Conservation (phyloP, 345 rosid species). For the Salix udensis region DNA sequence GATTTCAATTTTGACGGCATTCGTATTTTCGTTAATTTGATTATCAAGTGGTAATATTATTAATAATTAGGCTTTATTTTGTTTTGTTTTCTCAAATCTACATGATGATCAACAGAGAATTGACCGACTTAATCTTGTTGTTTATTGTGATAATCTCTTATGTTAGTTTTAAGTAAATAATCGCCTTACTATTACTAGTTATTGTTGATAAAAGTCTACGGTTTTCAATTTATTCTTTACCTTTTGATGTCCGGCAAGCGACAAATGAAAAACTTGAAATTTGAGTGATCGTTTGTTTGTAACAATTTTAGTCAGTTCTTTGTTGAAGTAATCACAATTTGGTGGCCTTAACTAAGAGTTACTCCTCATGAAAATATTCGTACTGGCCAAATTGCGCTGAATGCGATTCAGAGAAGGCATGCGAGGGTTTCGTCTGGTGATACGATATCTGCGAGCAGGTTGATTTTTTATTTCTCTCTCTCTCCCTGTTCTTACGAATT, state of each 20-base stretch:
- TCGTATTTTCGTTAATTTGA: too few species aligned
- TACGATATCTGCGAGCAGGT: conserved; percentile 64
- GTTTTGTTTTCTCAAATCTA: too few species aligned
- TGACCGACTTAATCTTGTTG: too few species aligned
- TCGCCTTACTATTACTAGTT: too few species aligned
- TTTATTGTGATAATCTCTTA: too few species aligned
- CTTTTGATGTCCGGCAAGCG: not conserved
- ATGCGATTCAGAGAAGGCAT: conserved; percentile 82
- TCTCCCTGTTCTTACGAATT: not conserved
- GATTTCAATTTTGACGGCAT: too few species aligned
- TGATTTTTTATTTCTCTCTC: not conserved
- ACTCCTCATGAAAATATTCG: conserved; percentile 71
- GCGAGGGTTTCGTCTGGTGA: conserved; percentile 89
- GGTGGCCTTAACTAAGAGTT: conserved; percentile 50
- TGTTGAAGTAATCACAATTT: not conserved
- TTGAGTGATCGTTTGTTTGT: not conserved
- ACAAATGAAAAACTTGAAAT: not conserved
- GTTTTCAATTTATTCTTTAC: not conserved
- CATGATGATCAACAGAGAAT: too few species aligned
- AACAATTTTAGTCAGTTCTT: not conserved
- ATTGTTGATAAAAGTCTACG: too few species aligned
- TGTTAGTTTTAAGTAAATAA: too few species aligned
- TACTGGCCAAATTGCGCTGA: conserved; percentile 61
- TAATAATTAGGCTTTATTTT: too few species aligned
- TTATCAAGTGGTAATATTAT: too few species aligned